Percentiles rank a stretch among this genome's conserved stretches.
Conservation (phyloP, 371 early-diverging fungal genomes). For the Mortierella sp. region DNA sequence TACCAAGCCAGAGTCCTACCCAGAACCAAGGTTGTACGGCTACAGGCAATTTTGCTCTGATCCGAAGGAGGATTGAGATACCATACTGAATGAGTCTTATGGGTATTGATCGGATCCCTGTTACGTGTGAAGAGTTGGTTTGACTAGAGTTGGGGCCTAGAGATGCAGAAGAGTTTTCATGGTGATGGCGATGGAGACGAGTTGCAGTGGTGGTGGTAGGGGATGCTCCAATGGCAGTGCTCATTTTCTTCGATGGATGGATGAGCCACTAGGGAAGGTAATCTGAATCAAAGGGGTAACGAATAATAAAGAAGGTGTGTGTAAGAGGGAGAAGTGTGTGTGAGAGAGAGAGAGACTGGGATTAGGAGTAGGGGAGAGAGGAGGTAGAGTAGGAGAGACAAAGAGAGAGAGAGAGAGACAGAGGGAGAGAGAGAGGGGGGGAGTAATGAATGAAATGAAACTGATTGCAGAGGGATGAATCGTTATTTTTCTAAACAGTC, state of each 20-base stretch:
- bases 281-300: neutral
- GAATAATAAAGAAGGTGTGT: neutral
- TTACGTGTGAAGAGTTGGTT: neutral
- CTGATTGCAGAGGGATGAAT: neutral
- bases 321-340: no score
- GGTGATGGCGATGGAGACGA: conserved; percentile 8
- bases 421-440: neutral
- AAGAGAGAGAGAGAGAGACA: conserved; percentile 2
- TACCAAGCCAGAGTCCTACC: conserved; percentile 41
- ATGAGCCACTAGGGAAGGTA: neutral
- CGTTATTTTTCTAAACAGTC: no score
- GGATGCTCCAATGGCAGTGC: conserved; percentile 8
- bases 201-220: conserved; percentile 16
- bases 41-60: conserved; percentile 27
- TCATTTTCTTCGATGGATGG: conserved; percentile 12
- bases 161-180: neutral
- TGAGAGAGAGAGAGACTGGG: neutral
- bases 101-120: conserved; percentile 30
- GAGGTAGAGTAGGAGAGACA: neutral
- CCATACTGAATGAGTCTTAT: conserved; percentile 27
- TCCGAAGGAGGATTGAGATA: conserved; percentile 28
- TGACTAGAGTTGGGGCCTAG: neutral
- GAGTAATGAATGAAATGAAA: neutral
- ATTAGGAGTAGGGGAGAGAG: neutral
- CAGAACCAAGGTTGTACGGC: conserved; percentile 45